These are phyloP conservation scores for Trifolium pratense DNA, from an alignment of 306 rosid genomes.

Conservation along the genomic window DNA sequence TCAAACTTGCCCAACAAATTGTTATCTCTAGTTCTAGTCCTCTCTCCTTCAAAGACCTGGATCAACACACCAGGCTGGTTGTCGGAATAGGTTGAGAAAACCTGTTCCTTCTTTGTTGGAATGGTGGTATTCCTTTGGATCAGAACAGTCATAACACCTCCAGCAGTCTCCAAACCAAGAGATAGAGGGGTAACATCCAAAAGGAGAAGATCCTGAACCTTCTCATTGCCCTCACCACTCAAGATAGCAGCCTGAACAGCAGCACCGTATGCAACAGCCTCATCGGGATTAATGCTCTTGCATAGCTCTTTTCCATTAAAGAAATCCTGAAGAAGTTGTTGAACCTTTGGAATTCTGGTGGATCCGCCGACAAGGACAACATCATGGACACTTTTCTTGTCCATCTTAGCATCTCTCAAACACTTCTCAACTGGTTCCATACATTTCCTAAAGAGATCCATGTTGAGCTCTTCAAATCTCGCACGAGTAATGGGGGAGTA, in stretches of 20 bases:
- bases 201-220: conserved; percentile 73
- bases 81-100: conserved; percentile 65
- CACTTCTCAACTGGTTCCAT: conserved; percentile 80
- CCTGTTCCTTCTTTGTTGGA: conserved; percentile 76
- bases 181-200: conserved; percentile 74
- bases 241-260: conserved; percentile 64
- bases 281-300: conserved; percentile 74
- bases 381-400: conserved; percentile 61
- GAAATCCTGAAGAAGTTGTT: conserved; percentile 69
- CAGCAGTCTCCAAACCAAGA: conserved; percentile 72
- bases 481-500: conserved; percentile 71
- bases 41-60: conserved; percentile 73
- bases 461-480: conserved; percentile 72
- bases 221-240: conserved; percentile 76
- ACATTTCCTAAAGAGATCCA: conserved; percentile 68
- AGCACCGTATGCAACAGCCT: conserved; percentile 76
- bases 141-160: conserved; percentile 70
- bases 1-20: conserved; percentile 52
- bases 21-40: conserved; percentile 61
- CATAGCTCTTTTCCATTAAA: conserved; percentile 73
- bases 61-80: conserved; percentile 82
- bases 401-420: conserved; percentile 78
- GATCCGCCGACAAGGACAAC: conserved; percentile 77
- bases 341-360: conserved; percentile 74
- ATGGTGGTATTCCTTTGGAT: conserved; percentile 74